Base-by-base conservation (phyloP, 2,329 filamentous ascomycete species). In the Fonsecaea nubica region DNA sequence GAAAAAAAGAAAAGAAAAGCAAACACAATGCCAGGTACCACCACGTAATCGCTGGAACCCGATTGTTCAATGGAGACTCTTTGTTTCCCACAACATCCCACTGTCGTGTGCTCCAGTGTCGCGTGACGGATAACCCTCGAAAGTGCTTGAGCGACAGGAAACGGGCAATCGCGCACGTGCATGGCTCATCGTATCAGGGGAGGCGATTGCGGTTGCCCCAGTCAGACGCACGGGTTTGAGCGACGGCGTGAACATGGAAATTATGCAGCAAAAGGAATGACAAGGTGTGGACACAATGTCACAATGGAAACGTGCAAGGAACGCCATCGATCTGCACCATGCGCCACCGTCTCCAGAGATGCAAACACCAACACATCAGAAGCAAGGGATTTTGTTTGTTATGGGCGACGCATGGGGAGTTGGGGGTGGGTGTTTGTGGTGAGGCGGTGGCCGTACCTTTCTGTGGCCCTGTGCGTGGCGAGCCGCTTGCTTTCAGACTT, bases 391-490 rank as follows among this genome's bases (percentile, higher is more conserved):
- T 25, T 54, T 36, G 59, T 53, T 63, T 50, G 61, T 57, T 15
- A 56, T 58, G 53, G 52, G 18, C 21, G n/a, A 54, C 10, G 52
- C 13, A 63, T 21, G 6, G 42, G n/a, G 38, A 40, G 30, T 55
- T 13, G 9, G 30, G 40, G 18, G n/a, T 38, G 12, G 1, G 32
- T 35, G 21, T 7, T 50, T 18, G 18, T 50, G 45, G 45, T 50
- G 45, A 50, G 45, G 18, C 9, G 45, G 25, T 50, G 1, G 45
- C 30, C 65, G 63, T 70, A 70, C 68, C 68, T 68, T 70, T 70
- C n/a, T 70, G 68, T 45, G 65, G 36, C 21, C 56, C 63, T 45
- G 63, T 57, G 9, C 68, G 63, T n/a, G 68, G 68, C 18, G 68
- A 66, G 35, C 50, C 18, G 21, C 18, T 48, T 38, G 21, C 45